Evolutionary conservation across 345 rosid genomes (phyloP).

Genomic region (Acer yangbiense): DNA sequence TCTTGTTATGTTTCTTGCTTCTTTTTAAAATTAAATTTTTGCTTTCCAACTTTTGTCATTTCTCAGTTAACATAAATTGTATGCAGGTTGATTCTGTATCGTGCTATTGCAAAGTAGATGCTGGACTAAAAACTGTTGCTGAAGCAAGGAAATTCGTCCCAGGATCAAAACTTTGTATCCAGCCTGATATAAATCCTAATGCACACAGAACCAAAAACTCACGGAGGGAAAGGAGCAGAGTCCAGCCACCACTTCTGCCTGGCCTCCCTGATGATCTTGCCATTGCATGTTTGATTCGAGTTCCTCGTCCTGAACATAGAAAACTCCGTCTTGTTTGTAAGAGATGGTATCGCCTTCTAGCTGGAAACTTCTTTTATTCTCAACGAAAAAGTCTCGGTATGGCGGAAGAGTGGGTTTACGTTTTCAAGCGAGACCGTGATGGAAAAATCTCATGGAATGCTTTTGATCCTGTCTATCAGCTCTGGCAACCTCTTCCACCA

Average conservation of each 20-base stretch:
- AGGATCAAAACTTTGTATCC: slow-evolving; percentile 91
- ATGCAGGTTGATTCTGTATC: slow-evolving; percentile 96
- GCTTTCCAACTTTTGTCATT: not conserved
- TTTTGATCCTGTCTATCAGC: slow-evolving; percentile 77
- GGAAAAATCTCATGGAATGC: slow-evolving; percentile 94
- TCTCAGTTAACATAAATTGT: slow-evolving; percentile 13
- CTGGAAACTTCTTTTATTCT: slow-evolving; percentile 77
- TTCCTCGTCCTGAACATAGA: slow-evolving; percentile 84
- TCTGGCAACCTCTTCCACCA: slow-evolving; percentile 96
- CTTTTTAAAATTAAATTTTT: not conserved
- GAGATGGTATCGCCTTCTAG: slow-evolving; percentile 80
- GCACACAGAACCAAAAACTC: slow-evolving; percentile 78
- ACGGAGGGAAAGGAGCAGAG: slow-evolving; percentile 71
- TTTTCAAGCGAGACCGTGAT: slow-evolving; percentile 86
- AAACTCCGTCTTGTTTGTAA: slow-evolving; percentile 85
- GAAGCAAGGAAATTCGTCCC: slow-evolving; percentile 97
- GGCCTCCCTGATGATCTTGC: slow-evolving; percentile 98
- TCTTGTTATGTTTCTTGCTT: slow-evolving; percentile 1
- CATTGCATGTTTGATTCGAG: slow-evolving; percentile 87
- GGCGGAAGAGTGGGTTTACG: slow-evolving; percentile 97
- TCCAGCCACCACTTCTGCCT: slow-evolving; percentile 85
- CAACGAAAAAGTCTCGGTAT: slow-evolving; percentile 75
- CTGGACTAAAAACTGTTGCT: slow-evolving; percentile 85
- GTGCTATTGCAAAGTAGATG: slow-evolving; percentile 92
- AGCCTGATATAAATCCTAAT: slow-evolving; percentile 91